Conservation (phyloP, 192 early-diverging fungal genomes). For the Entomortierella chlamydospora region DNA sequence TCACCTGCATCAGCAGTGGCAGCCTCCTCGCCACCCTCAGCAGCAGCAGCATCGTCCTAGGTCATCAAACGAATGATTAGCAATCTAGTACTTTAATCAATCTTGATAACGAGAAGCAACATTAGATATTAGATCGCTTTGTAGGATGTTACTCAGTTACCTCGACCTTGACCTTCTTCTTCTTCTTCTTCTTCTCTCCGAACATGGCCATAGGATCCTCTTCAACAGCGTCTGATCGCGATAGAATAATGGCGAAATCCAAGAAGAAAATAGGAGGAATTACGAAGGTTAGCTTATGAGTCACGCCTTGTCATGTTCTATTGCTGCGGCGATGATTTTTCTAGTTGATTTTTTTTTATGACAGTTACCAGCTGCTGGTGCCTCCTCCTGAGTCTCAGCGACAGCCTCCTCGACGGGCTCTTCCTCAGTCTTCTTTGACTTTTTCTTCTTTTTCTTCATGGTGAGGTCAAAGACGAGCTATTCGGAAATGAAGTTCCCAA, state of each 20-base stretch:
- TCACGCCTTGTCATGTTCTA: not conserved
- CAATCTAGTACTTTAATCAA: not conserved
- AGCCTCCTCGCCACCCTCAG: constrained; percentile 54
- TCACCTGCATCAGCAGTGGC: constrained; percentile 58
- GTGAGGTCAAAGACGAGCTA: too few species aligned
- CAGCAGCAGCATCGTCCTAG: constrained; percentile 58
- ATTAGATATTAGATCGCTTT: not conserved
- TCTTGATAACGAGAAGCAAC: not conserved
- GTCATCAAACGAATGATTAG: not conserved
- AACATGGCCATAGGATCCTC: constrained; percentile 76
- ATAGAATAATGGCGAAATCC: not conserved
- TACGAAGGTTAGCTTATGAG: too few species aligned
- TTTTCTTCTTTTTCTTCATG: constrained; percentile 28
- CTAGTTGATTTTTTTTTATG: not conserved
- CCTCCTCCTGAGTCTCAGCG: constrained; percentile 9
- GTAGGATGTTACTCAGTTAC: constrained; percentile 7
- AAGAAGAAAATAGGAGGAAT: not conserved
- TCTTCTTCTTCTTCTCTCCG: constrained; percentile 90
- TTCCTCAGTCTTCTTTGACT: constrained; percentile 21
- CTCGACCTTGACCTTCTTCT: constrained; percentile 78
- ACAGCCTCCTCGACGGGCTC: constrained; percentile 16
- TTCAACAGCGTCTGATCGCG: constrained; percentile 46
- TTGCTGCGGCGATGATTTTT: constrained; percentile 5
- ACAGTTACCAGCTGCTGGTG: constrained; percentile 12
- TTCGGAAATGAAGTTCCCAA: too few species aligned